Evolutionary conservation across 2,329 filamentous ascomycete genomes (phyloP), one percentile per base, ranked within the genome.

Genomic region (Phialophora chinensis): DNA sequence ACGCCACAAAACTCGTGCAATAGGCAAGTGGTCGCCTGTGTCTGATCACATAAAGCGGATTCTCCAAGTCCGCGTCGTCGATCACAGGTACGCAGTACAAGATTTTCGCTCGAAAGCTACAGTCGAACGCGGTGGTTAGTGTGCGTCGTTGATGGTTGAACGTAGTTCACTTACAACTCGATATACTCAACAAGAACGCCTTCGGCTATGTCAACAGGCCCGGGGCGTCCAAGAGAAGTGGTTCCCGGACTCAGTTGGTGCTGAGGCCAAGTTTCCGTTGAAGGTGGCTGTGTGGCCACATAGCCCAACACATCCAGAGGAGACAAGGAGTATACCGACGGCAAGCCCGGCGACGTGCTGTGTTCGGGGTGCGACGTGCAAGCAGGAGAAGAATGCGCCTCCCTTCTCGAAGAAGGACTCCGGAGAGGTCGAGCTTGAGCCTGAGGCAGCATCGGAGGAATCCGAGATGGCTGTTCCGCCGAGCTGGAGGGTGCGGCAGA

Each of bases 21-120:
- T 66, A 62, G 14, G 63, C 58, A 17, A 66, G 35, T 33, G 57
- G 53, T 25, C 38, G 58, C 31, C 33, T 66, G 29, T 58, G 38
- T n/a, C 23, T 47, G 23, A 62, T 38, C 27, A 62, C 52, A 25
- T 56, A 31, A 8, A 49, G 47, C 10, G 35, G 23, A 27, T 66
- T 52, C 20, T 33, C 31, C 31, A 66, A 44, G 53, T 66, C 63
- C 49, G 49, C n/a, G 10, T 66, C 58, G 50, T 50, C 63, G 53
- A 66, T 61, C 33, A 61, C 63, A 31, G 58, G 63, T 17, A 66
- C 52, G 57, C 42, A 66, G 52, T 62, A 66, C 52, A 56, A 20
- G 25, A 64, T 64, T 31, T 64, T 64, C 25, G 47, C 58, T 23
- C 57, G 50, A 20, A 56, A 62, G 38, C 57, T 61, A 50, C 31